Percentiles rank a stretch among this genome's conserved stretches.
These are phyloP conservation scores for Durio zibethinus DNA, from an alignment of 345 rosid species.

Conservation along the genomic window DNA sequence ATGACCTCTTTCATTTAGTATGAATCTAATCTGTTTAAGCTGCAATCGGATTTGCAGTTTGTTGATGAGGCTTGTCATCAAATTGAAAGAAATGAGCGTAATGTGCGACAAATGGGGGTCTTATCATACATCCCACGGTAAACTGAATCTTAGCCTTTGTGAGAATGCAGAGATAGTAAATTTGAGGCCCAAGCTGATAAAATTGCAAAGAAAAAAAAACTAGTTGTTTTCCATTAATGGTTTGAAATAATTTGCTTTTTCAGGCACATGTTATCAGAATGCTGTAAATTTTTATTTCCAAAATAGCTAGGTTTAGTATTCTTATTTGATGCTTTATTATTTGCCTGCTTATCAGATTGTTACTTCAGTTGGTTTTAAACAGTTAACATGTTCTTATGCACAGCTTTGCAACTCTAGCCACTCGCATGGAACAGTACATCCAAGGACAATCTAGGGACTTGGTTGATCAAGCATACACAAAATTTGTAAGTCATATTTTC, in stretches of 20 bases:
- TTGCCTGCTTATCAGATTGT: not conserved
- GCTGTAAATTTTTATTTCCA: constrained; percentile 6
- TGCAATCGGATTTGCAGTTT: constrained; percentile 50
- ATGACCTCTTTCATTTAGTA: constrained; percentile 1
- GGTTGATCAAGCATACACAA: constrained; percentile 92
- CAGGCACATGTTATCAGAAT: not conserved
- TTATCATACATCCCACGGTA: constrained; percentile 93
- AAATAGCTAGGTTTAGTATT: not conserved
- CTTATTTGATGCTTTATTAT: not conserved
- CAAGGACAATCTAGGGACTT: constrained; percentile 96
- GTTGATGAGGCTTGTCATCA: constrained; percentile 93
- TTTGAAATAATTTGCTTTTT: not conserved
- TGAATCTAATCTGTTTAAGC: constrained; percentile 21
- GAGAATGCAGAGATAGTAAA: not conserved
- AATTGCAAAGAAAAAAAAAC: not conserved
- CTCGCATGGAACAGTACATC: constrained; percentile 99
- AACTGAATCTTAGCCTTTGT: constrained; percentile 10
- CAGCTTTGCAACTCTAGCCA: constrained; percentile 96
- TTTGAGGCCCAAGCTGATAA: not conserved
- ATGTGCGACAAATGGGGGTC: constrained; percentile 83
- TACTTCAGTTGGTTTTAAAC: constrained; percentile 6
- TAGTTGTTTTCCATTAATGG: not conserved
- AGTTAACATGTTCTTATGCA: constrained; percentile 7
- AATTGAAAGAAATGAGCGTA: constrained; percentile 46
- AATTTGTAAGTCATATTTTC: constrained; percentile 64